A percentile compares a stretch with the other conserved stretches of the same genome.
phyloP scores from a whole-genome alignment of 179 eudicot genomes.

The Silene noctiflora region DNA sequence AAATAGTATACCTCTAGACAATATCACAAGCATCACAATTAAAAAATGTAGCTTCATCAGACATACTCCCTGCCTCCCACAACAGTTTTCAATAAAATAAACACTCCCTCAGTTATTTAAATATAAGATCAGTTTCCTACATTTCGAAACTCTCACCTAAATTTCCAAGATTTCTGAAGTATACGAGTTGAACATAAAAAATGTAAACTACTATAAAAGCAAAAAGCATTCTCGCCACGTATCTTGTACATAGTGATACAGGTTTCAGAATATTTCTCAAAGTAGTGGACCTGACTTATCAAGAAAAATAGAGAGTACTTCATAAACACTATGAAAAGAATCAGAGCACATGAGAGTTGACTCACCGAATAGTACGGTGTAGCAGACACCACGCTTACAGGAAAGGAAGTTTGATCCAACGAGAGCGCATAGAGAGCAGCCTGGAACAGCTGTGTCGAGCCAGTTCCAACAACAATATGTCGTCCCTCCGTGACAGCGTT shows the following conservation, averaged over 20 bases:
- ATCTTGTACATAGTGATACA: no score
- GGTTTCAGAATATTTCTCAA: no score
- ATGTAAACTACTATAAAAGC: no score
- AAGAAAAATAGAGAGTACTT: not conserved
- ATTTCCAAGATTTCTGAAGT: no score
- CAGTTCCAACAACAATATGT: slow-evolving; percentile 91
- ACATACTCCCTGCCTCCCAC: slow-evolving; percentile 12
- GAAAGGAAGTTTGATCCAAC: slow-evolving; percentile 36
- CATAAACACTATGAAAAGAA: slow-evolving; percentile 7
- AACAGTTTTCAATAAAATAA: slow-evolving; percentile 2
- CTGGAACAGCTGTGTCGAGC: slow-evolving; percentile 81
- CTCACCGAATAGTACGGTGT: slow-evolving; percentile 88
- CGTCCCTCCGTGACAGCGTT: slow-evolving; percentile 67
- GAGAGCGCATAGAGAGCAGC: slow-evolving; percentile 83
- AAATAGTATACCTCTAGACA: slow-evolving; percentile 3
- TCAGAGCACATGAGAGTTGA: slow-evolving; percentile 14
- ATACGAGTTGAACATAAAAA: no score
- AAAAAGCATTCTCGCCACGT: no score
- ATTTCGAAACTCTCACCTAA: not conserved
- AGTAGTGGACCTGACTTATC: no score
- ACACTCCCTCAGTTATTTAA: not conserved
- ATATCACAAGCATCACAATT: not conserved
- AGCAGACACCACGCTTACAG: slow-evolving; percentile 74
- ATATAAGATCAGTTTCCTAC: not conserved
- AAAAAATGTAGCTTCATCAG: not conserved